phyloP scores from a whole-genome alignment of 495 filamentous ascomycete genomes.

The Friedmanniomyces endolithicus region DNA sequence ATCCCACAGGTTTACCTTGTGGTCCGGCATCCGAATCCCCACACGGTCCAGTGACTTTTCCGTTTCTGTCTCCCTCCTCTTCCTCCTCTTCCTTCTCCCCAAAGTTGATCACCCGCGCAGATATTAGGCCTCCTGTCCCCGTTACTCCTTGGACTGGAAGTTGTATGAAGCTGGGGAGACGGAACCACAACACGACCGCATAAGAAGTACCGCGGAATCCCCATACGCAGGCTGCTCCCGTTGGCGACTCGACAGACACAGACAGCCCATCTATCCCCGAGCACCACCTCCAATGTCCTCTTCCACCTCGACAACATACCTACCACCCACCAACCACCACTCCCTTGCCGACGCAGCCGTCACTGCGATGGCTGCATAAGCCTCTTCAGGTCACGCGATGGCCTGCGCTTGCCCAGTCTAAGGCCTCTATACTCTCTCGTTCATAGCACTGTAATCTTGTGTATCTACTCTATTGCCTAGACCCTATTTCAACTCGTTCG shows the following conservation, averaged over 20 bases:
- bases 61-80: no score
- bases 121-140: conserved; percentile 40
- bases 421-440: conserved; percentile 2
- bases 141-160: conserved; percentile 38
- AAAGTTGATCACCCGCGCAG: conserved; percentile 18
- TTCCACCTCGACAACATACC: neutral
- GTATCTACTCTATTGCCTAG: neutral
- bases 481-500: neutral
- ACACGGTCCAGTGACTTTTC: no score
- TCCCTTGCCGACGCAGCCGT: conserved; percentile 13
- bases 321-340: conserved; percentile 14
- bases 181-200: conserved; percentile 35
- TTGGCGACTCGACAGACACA: neutral
- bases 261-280: no score
- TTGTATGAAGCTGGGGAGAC: conserved; percentile 63
- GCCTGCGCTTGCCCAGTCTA: conserved; percentile 5
- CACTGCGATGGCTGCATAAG: conserved; percentile 28
- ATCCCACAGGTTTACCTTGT: neutral
- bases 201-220: conserved; percentile 42
- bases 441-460: neutral
- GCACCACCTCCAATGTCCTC: neutral
- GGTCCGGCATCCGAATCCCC: neutral
- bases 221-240: neutral
- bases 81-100: no score
- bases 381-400: conserved; percentile 5